These are phyloP conservation scores for Leptomonas seymouri DNA, from an alignment of 208 protist species.

Conservation along the genomic window DNA sequence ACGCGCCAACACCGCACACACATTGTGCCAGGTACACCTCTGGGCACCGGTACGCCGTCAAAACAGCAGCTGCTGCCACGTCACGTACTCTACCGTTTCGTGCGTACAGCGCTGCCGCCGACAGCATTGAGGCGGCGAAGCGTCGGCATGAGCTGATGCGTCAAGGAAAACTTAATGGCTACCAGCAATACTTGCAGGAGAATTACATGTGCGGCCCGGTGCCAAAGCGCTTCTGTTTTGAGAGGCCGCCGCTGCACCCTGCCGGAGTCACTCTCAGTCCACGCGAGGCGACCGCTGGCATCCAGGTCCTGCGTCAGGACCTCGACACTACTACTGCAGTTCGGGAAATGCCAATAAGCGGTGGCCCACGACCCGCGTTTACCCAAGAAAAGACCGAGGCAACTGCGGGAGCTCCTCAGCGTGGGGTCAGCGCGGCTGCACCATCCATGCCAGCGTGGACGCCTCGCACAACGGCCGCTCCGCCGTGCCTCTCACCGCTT, in stretches of 20 bases:
- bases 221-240: conserved; percentile 43
- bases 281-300: neutral
- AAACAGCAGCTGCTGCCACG: neutral
- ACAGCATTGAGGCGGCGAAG: conserved; percentile 2
- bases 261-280: neutral
- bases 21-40: neutral
- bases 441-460: neutral
- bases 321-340: neutral
- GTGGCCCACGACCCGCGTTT: neutral
- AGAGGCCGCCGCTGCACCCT: conserved; percentile 19
- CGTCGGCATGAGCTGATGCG: conserved; percentile 24
- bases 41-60: neutral
- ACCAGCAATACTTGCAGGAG: conserved; percentile 39
- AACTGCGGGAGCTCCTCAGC: neutral
- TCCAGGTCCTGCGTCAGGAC: neutral
- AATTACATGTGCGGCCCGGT: conserved; percentile 63
- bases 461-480: neutral
- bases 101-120: conserved; percentile 1
- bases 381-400: neutral
- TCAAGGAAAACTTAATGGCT: conserved; percentile 29
- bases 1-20: neutral
- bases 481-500: neutral
- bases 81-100: neutral
- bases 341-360: neutral
- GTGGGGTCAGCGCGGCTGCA: neutral